These are phyloP conservation scores for Aspergillus ochraceoroseus DNA, from an alignment of 2,329 filamentous ascomycete genomes.

Conservation along the genomic window DNA sequence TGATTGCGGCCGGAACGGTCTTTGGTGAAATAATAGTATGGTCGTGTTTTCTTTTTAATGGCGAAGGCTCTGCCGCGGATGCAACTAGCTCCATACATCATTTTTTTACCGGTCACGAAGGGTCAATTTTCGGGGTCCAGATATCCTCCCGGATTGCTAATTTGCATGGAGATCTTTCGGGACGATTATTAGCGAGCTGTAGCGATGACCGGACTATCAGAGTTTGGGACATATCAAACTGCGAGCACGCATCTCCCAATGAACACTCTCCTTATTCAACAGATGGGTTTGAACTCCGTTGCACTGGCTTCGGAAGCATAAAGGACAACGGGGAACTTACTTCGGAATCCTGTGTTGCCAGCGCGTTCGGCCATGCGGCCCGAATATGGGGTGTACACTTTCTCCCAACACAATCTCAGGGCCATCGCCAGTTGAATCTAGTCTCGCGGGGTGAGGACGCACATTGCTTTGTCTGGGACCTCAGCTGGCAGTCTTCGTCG, in stretches of 20 bases:
- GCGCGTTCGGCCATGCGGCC: constrained; percentile 78
- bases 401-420: constrained; percentile 33
- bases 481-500: constrained; percentile 40
- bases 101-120: constrained; percentile 69
- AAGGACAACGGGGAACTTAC: constrained; percentile 31
- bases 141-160: constrained; percentile 58
- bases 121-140: constrained; percentile 84
- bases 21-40: constrained; percentile 93
- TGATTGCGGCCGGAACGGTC: constrained; percentile 83
- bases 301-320: constrained; percentile 60
- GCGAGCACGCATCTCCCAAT: constrained; percentile 30
- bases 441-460: constrained; percentile 84
- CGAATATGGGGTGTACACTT: constrained; percentile 87
- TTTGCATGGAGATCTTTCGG: constrained; percentile 35
- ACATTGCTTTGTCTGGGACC: constrained; percentile 66
- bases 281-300: constrained; percentile 41
- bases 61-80: constrained; percentile 12
- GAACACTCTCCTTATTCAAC: constrained; percentile 36
- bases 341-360: constrained; percentile 55
- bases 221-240: constrained; percentile 74
- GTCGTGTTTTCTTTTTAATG: constrained; percentile 55
- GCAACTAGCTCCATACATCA: constrained; percentile 47
- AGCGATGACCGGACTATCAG: constrained; percentile 90
- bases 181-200: constrained; percentile 76
- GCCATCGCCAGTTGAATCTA: constrained; percentile 45